phyloP scores from a whole-genome alignment of 345 rosid species.

The Brassica juncea region DNA sequence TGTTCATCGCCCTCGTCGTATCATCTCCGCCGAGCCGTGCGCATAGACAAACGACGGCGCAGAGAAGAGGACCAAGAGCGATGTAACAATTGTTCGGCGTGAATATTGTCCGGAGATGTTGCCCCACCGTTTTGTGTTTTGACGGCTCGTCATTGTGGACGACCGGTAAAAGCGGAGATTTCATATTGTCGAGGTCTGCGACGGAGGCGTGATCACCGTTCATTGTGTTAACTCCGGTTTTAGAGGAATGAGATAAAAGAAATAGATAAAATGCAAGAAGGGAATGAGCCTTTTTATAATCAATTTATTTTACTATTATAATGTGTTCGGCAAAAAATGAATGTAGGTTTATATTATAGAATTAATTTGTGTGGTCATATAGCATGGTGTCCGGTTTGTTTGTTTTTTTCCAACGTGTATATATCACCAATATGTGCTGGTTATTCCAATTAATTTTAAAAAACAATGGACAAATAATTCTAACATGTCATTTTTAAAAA shows the following conservation, averaged over 20 bases:
- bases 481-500: no score
- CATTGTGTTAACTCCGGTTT: no score
- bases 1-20: slow-evolving; percentile 54
- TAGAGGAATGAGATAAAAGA: background rate
- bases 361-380: slow-evolving; percentile 23
- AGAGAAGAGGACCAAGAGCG: no score
- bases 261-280: slow-evolving; percentile 4
- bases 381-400: background rate
- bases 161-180: no score
- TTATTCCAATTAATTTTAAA: background rate
- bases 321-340: background rate
- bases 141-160: no score
- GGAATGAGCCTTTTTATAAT: slow-evolving; percentile 23
- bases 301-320: background rate
- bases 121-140: no score
- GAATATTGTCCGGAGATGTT: no score
- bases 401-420: slow-evolving; percentile 8
- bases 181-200: no score
- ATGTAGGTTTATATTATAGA: background rate
- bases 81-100: no score
- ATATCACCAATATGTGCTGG: slow-evolving; percentile 10
- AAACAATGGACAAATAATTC: no score
- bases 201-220: no score
- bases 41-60: slow-evolving; percentile 50
- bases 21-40: slow-evolving; percentile 51